Evolutionary conservation across 331 rosid species (phyloP).

Genomic region (Prunus yedoensis): DNA sequence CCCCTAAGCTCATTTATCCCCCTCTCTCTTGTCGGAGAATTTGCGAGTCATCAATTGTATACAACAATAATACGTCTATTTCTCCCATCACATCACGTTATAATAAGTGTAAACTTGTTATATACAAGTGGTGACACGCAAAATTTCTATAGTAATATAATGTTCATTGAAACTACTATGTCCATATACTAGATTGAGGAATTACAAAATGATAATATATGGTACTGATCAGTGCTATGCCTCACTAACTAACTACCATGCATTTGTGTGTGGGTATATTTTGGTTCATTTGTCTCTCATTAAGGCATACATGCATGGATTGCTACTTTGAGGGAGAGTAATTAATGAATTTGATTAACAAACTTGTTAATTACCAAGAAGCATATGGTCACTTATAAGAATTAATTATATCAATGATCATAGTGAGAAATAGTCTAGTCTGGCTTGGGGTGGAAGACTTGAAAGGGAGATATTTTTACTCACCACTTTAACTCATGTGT

Average conservation of each 20-base stretch:
- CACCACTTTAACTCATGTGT: too few relatives aligned
- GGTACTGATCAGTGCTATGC: neutral
- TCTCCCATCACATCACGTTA: too few relatives aligned
- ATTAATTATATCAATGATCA: neutral
- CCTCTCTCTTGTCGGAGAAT: too few relatives aligned
- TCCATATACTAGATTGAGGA: too few relatives aligned
- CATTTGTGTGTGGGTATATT: neutral
- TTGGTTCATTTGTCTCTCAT: neutral
- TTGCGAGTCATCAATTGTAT: too few relatives aligned
- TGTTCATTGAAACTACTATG: too few relatives aligned
- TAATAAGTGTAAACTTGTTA: too few relatives aligned
- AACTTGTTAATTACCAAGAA: neutral
- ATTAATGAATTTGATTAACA: neutral
- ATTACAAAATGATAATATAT: neutral
- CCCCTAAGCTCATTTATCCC: neutral
- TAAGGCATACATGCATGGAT: neutral
- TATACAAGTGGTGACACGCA: too few relatives aligned
- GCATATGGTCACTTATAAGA: neutral
- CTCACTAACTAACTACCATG: slow-evolving; percentile 21
- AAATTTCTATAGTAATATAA: too few relatives aligned
- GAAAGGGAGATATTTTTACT: neutral
- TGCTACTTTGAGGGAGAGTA: too few relatives aligned
- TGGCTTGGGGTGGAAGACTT: neutral
- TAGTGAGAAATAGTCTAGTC: neutral
- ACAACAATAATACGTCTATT: too few relatives aligned